Conservation (phyloP, 2,329 filamentous ascomycete genomes). For the Cercospora zeina region DNA sequence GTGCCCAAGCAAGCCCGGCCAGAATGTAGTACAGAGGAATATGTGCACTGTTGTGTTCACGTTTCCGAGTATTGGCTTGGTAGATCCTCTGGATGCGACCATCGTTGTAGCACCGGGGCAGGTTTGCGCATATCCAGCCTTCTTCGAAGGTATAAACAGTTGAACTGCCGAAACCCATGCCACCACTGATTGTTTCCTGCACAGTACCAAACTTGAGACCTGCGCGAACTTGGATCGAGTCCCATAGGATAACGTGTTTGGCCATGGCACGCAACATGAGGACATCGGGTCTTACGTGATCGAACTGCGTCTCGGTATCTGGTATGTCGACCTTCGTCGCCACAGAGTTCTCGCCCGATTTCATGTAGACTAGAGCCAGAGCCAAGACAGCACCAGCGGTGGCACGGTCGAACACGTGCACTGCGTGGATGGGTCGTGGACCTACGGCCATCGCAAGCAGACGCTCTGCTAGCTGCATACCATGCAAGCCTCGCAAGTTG, state of each 20-base stretch:
- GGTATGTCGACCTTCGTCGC: conserved; percentile 92
- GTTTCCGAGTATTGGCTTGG: conserved; percentile 32
- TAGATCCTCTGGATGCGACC: conserved; percentile 55
- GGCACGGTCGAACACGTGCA: conserved; percentile 89
- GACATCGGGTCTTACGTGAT: conserved; percentile 91
- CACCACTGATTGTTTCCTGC: neutral
- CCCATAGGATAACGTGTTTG: conserved; percentile 91
- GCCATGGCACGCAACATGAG: conserved; percentile 86
- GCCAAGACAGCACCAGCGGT: conserved; percentile 92
- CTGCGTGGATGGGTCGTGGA: conserved; percentile 85
- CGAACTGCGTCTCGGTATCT: conserved; percentile 85
- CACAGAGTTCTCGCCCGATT: conserved; percentile 82
- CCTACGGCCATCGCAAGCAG: conserved; percentile 82
- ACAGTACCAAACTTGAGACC: neutral
- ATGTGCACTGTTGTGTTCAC: conserved; percentile 70
- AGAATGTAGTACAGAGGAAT: conserved; percentile 92
- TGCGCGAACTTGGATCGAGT: conserved; percentile 64
- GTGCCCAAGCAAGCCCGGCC: conserved; percentile 78
- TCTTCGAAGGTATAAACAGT: conserved; percentile 17
- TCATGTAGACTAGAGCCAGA: conserved; percentile 92
- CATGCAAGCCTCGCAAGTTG: conserved; percentile 82
- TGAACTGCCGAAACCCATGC: neutral
- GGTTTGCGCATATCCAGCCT: conserved; percentile 70
- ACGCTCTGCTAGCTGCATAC: conserved; percentile 90
- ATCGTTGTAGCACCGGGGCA: conserved; percentile 68